Base-by-base conservation (phyloP, 2,329 filamentous ascomycete species). In the Leptoxyphium fumago region DNA sequence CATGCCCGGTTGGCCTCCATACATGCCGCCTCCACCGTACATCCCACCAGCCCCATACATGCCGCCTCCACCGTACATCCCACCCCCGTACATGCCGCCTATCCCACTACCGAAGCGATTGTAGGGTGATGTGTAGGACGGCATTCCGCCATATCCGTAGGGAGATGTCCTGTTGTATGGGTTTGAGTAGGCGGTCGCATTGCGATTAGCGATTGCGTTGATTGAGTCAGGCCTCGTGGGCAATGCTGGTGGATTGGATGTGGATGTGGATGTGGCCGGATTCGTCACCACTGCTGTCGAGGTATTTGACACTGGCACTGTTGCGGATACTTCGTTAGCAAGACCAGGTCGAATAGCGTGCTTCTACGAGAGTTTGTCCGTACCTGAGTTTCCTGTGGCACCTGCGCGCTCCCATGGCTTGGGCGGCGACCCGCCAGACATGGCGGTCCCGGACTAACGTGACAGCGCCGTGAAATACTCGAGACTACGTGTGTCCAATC, bases 381-480 rank as follows among this genome's bases (percentile, higher is more conserved):
- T 48, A 60, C 55, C 53, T 40, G 55, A 55, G 38, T 54, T 55
- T 41, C 52, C 55, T 46, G 64, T 71, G 49, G 77, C 75, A 65
- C 81, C 82, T 52, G 80, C 75, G 64, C 82, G 77, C 69, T 98
- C 91, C 91, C 91, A 98, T 40, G 91, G 91, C 68, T 98, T 98
- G 45, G 91, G 91, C 60, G 91, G 91, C 64, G 89, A 95, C 51
- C 38, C 42, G 39, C 48, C 48, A 28, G 46, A 14, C 26, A 40
- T 40, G 32, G 32, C 32, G 13, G 32, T 36, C 32, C 15, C 32
- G 15, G 15, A 36, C 21, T 26, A 26, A 26, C 7, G 21, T 26
- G 7, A 7, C 21, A 26, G 21, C 4, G 21, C 7, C 21, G 21
- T 26, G 21, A 26, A 26, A 26, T 4, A 7, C 4, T 26, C 21